Conservation (phyloP, 2,329 filamentous ascomycete genomes). For the Fusarium aywerte region DNA sequence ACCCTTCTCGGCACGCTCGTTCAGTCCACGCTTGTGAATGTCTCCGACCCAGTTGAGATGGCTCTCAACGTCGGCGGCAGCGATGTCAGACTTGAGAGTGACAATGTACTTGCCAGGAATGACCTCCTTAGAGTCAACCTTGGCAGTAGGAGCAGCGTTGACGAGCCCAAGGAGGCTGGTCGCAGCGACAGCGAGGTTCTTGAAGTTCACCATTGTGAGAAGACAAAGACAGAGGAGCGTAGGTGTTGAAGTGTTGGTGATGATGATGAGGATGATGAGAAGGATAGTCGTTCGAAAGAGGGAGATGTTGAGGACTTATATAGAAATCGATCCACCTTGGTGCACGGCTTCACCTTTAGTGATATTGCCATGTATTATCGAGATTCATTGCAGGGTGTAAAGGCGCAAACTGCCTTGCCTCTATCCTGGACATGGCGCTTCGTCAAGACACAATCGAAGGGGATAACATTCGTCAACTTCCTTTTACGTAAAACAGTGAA, state of each 20-base stretch:
- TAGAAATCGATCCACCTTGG: constrained; percentile 10
- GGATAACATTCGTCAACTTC: constrained; percentile 39
- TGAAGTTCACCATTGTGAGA: constrained; percentile 48
- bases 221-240: not conserved
- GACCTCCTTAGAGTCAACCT: constrained; percentile 37
- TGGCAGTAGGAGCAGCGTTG: constrained; percentile 38
- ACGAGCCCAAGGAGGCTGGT: constrained; percentile 41
- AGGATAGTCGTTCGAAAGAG: constrained; percentile 1
- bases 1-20: constrained; percentile 56
- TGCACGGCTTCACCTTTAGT: not conserved
- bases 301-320: constrained; percentile 35
- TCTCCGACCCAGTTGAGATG: constrained; percentile 63
- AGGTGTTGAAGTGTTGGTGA: constrained; percentile 24
- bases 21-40: constrained; percentile 64
- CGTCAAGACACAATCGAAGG: constrained; percentile 22
- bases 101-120: constrained; percentile 66
- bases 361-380: constrained; percentile 10
- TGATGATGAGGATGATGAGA: constrained; percentile 21
- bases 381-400: not conserved
- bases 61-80: constrained; percentile 56
- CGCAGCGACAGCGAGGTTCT: constrained; percentile 44
- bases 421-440: constrained; percentile 1
- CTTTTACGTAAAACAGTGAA: constrained; percentile 31
- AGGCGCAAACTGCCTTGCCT: constrained; percentile 8
- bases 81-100: constrained; percentile 66